phyloP scores from a whole-genome alignment of 2,329 filamentous ascomycete species.

The Ophiostoma populinum region DNA sequence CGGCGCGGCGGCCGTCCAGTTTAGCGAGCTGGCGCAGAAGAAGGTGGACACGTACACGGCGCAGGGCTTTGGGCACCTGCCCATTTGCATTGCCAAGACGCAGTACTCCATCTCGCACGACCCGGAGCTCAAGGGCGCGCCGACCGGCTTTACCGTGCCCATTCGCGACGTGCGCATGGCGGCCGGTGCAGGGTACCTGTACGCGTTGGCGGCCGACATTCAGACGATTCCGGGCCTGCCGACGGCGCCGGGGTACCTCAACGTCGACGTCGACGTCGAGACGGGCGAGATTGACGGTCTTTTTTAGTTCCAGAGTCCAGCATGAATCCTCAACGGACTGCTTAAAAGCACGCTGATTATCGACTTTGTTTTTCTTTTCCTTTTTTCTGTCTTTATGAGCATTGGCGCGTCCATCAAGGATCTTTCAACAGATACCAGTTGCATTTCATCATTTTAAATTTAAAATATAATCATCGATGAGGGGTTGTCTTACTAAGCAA shows the following conservation, averaged over 20 bases:
- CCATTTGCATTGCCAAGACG: conserved; percentile 95
- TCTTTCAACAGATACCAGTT: too few species aligned
- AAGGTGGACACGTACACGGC: conserved; percentile 91
- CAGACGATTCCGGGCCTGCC: conserved; percentile 95
- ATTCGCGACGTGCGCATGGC: conserved; percentile 90
- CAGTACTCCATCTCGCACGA: conserved; percentile 95
- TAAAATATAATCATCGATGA: too few species aligned
- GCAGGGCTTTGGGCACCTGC: conserved; percentile 82
- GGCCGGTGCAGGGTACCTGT: conserved; percentile 85
- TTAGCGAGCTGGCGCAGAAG: conserved; percentile 84
- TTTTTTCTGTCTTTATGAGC: too few species aligned
- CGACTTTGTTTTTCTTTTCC: too few species aligned
- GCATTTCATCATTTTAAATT: too few species aligned
- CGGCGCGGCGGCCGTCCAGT: conserved; percentile 73
- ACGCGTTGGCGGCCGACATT: conserved; percentile 89
- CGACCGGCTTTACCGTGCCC: conserved; percentile 83
- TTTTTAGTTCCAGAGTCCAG: conserved; percentile 46
- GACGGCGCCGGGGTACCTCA: conserved; percentile 87
- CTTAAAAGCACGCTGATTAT: too few species aligned
- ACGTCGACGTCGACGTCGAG: conserved; percentile 70
- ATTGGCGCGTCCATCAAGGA: too few species aligned
- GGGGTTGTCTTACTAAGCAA: too few species aligned
- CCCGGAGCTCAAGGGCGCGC: conserved; percentile 83
- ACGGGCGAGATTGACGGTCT: conserved; percentile 78
- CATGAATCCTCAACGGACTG: too few species aligned